Evolutionary conservation across 1,284 basidiomycete species (phyloP), one percentile per base, ranked within the genome.

Genomic region (Megacollybia platyphylla): DNA sequence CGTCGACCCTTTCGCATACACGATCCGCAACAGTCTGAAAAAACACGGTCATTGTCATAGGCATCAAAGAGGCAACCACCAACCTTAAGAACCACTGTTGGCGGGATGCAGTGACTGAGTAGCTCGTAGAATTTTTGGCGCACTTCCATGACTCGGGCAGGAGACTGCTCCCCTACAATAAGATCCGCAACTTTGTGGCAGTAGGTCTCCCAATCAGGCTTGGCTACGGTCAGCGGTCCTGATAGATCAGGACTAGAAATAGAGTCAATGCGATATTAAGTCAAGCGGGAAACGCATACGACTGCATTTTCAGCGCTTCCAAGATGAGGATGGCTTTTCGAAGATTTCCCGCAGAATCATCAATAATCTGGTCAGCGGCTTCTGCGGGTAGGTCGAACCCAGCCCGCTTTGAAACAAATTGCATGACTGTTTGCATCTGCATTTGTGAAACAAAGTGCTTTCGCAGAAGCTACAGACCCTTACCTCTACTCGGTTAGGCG

Each of bases 131-230:
- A 73, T 64, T 94, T 97, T 30, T 76, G 75, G 43, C 96, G 76
- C 7, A 97, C 87, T 55, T 91, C 88, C 70, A 97, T 86, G 40
- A 98, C 78, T 44, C 82, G 78, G 46, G 84, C 78, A 9, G 96
- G 91, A n/a, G 82, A 78, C 61, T 97, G 96, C 54, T 97, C 90
- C 50, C 78, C 72, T n/a, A 97, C 65, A 52, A 98, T 94, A 54
- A 87, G 61, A 57, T 94, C 89, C n/a, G 88, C 93, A 9, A 97
- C 84, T 58, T 92, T 90, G 51, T 82, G 71, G 52, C 91, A 93
- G 58, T 97, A 98, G n/a, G 85, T 86, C 62, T 99, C 94, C 96
- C 96, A 99, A 57, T 99, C 96, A 9, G 96, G 93, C 62, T 96
- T 91, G 10, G 93, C 90, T 40, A 91, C 87, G 32, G 77, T 71